Percentiles rank a stretch among this genome's conserved stretches.
These are phyloP conservation scores for Silybum marianum DNA, from an alignment of 129 eudicot genomes.

Conservation along the genomic window DNA sequence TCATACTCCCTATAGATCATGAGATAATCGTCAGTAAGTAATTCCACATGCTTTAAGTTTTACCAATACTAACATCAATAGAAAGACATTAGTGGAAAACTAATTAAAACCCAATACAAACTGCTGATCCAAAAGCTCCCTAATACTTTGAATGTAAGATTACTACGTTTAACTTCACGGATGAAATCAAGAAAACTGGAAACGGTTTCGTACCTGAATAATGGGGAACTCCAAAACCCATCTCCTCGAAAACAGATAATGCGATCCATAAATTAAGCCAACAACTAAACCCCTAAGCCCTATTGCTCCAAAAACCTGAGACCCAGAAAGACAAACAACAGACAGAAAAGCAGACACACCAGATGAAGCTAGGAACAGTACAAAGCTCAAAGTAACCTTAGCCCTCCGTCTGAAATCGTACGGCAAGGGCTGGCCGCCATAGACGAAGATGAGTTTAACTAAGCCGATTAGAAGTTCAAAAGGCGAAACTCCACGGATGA, in stretches of 20 bases:
- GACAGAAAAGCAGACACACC: slow-evolving; percentile 50
- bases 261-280: slow-evolving; percentile 66
- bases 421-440: slow-evolving; percentile 37
- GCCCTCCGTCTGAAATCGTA: slow-evolving; percentile 44
- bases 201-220: slow-evolving; percentile 57
- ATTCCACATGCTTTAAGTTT: slow-evolving; percentile 13
- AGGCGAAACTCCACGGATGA: slow-evolving; percentile 48
- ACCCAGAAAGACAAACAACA: slow-evolving; percentile 47
- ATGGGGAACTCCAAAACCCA: slow-evolving; percentile 84
- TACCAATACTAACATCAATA: background rate
- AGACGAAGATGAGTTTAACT: slow-evolving; percentile 41
- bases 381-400: slow-evolving; percentile 43
- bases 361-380: slow-evolving; percentile 40
- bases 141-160: background rate
- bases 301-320: slow-evolving; percentile 29
- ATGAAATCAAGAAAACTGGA: background rate
- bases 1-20: background rate
- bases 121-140: slow-evolving; percentile 1
- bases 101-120: background rate
- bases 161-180: background rate
- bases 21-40: background rate
- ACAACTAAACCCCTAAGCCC: slow-evolving; percentile 63
- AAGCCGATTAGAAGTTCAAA: slow-evolving; percentile 43
- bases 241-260: slow-evolving; percentile 49
- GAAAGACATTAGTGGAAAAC: background rate